Base-by-base conservation (phyloP, 2,329 filamentous ascomycete species). In the Fusarium humuli region DNA sequence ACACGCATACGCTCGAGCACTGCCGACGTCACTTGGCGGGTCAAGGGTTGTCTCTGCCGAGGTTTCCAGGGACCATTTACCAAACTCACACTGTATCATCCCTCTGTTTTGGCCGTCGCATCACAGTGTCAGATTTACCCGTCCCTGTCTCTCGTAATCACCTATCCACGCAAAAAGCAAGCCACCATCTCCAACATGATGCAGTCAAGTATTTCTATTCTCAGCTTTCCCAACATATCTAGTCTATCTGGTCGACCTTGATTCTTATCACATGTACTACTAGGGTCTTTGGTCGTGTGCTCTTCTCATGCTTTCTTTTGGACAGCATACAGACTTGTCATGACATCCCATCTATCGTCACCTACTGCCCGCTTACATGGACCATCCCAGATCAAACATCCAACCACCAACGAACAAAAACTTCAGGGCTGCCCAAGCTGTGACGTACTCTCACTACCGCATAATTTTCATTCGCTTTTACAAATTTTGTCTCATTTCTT, bases 21-120 rank as follows among this genome's bases (percentile, higher is more conserved):
- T 70, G 70, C 70, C 70, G 70, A 72, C 70, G 70, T 72, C 70
- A 72, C 68, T 71, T 62, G 55, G 61, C 65, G 65, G 61, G 59
- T 47, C 52, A 76, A 57, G 69, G 65, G 57, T 62, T 29, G 37
- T 41, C 40, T 55, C 55, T 66, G 40, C 62, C 64, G 56, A 58
- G 37, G 40, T 32, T 37, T 44, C 22, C 42, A 67, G 46, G 63
- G 40, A 25, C 22, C 68, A 56, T 12, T 6, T 18, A 20, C 9
- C n/a, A 13, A 6, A 16, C 14, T 47, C 41, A 13, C 48, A 61
- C 63, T 66, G 61, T 66, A 7, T 7, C 7, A 4, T 25, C 2
- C 1, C 6, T 6, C 5, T 16, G 14, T 3, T 18, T 2, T 7
- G 10, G 6, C 7, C 8, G 9, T 18, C 53, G 40, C 34, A 18